These are phyloP conservation scores for Penicillium sp. DNA, from an alignment of 2,329 filamentous ascomycete genomes.

Conservation along the genomic window DNA sequence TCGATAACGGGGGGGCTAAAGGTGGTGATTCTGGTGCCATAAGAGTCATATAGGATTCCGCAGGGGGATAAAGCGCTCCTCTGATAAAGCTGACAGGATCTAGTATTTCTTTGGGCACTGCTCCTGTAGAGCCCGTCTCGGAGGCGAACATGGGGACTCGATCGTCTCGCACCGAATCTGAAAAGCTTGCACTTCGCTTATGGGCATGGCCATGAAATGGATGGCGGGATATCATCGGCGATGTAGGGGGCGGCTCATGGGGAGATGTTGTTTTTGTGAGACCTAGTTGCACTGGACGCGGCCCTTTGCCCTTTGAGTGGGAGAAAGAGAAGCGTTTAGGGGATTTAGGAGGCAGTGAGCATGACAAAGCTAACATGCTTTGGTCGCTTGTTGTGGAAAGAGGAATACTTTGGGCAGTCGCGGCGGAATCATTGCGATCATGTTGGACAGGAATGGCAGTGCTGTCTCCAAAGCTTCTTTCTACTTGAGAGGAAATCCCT, in stretches of 20 bases:
- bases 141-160: slow-evolving; percentile 56
- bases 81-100: slow-evolving; percentile 84
- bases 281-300: slow-evolving; percentile 48
- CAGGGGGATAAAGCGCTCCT: slow-evolving; percentile 81
- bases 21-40: slow-evolving; percentile 56
- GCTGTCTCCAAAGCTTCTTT: slow-evolving; percentile 22
- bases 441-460: slow-evolving; percentile 28
- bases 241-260: slow-evolving; percentile 32
- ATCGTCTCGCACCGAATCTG: slow-evolving; percentile 78
- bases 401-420: slow-evolving; percentile 41
- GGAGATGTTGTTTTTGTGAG: slow-evolving; percentile 35
- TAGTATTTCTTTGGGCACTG: slow-evolving; percentile 64
- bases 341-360: slow-evolving; percentile 59
- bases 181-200: slow-evolving; percentile 85
- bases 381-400: slow-evolving; percentile 48
- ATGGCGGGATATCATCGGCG: slow-evolving; percentile 45
- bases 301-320: slow-evolving; percentile 37
- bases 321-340: slow-evolving; percentile 44
- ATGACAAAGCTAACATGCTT: slow-evolving; percentile 63
- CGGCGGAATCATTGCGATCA: slow-evolving; percentile 40
- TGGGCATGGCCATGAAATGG: slow-evolving; percentile 62
- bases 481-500: slow-evolving; percentile 3
- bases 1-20: slow-evolving; percentile 35
- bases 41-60: slow-evolving; percentile 77
- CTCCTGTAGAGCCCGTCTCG: slow-evolving; percentile 45